Percentiles rank a stretch among this genome's conserved stretches.
Conservation (phyloP, 208 protist genomes). For the Borovskyia barvae region DNA sequence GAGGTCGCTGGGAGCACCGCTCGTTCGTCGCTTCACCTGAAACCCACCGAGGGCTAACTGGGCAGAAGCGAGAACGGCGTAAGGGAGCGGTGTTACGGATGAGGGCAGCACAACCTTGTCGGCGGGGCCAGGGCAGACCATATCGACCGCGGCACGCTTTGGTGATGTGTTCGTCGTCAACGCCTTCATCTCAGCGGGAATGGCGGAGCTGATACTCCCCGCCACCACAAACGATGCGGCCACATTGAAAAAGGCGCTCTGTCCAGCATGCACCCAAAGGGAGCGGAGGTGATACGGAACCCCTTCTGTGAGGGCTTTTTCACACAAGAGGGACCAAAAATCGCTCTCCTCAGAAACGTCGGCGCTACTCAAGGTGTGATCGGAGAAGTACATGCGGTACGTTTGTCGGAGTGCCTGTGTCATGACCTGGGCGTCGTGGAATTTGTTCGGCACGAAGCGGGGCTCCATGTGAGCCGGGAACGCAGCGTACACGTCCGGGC, state of each 20-base stretch:
- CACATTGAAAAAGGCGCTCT: slow-evolving; percentile 82
- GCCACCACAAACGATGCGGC: slow-evolving; percentile 35
- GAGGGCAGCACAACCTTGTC: too few species aligned
- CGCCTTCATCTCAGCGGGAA: not conserved
- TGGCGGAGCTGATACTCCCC: not conserved
- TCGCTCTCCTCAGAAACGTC: slow-evolving; percentile 39
- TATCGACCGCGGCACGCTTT: too few species aligned
- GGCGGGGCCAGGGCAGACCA: too few species aligned
- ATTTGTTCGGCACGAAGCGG: slow-evolving; percentile 41
- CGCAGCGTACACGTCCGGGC: slow-evolving; percentile 43
- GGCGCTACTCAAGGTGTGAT: slow-evolving; percentile 20
- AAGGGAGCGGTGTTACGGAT: too few species aligned
- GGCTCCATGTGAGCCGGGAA: slow-evolving; percentile 69
- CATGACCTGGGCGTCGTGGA: slow-evolving; percentile 64
- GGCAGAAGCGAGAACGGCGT: slow-evolving; percentile 2
- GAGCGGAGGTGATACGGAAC: slow-evolving; percentile 56
- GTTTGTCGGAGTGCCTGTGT: slow-evolving; percentile 52
- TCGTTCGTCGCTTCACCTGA: not conserved
- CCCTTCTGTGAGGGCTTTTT: slow-evolving; percentile 49
- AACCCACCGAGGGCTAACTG: slow-evolving; percentile 33
- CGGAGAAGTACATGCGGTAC: slow-evolving; percentile 59
- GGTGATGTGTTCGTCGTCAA: not conserved
- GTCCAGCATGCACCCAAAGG: slow-evolving; percentile 79
- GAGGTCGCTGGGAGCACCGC: not conserved
- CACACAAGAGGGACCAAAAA: slow-evolving; percentile 61